Percentiles rank a stretch among this genome's conserved stretches.
Conservation (phyloP, 1,284 basidiomycete genomes). For the Phylloporus sp. region DNA sequence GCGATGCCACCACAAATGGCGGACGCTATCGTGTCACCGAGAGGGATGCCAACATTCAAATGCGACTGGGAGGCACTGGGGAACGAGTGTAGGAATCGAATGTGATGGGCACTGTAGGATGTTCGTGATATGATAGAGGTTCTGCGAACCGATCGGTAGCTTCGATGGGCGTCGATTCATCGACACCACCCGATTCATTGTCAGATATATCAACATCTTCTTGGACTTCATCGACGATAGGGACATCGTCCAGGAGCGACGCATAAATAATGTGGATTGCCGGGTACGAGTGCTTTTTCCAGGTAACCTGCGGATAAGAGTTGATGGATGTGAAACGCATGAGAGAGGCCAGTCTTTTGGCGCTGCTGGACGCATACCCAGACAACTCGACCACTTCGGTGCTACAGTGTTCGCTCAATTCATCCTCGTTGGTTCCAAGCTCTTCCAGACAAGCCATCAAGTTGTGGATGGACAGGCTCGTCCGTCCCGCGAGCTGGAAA, state of each 20-base stretch:
- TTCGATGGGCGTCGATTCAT: slow-evolving; percentile 20
- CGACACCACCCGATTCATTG: slow-evolving; percentile 31
- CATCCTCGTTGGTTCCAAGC: slow-evolving; percentile 69
- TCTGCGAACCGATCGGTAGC: slow-evolving; percentile 17
- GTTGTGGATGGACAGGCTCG: slow-evolving; percentile 57
- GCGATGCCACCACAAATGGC: too few species aligned
- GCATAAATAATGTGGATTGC: slow-evolving; percentile 62
- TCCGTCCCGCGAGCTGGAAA: slow-evolving; percentile 72
- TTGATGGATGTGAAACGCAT: slow-evolving; percentile 12
- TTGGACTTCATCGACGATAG: slow-evolving; percentile 38
- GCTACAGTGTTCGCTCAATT: slow-evolving; percentile 63
- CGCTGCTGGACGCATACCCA: slow-evolving; percentile 63
- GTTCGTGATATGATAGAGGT: slow-evolving; percentile 33
- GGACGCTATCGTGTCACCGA: too few species aligned
- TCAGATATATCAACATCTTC: slow-evolving; percentile 46
- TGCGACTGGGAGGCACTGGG: slow-evolving; percentile 48
- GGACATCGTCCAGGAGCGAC: slow-evolving; percentile 19
- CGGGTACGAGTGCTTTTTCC: slow-evolving; percentile 57
- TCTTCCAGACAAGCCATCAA: slow-evolving; percentile 72
- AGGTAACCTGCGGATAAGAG: slow-evolving; percentile 55
- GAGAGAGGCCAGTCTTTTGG: slow-evolving; percentile 47
- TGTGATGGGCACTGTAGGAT: slow-evolving; percentile 22
- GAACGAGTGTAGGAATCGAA: slow-evolving; percentile 44
- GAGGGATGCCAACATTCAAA: too few species aligned
- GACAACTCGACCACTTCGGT: slow-evolving; percentile 68